Evolutionary conservation across 495 filamentous ascomycete genomes (phyloP).

Genomic region (Podospora australis): DNA sequence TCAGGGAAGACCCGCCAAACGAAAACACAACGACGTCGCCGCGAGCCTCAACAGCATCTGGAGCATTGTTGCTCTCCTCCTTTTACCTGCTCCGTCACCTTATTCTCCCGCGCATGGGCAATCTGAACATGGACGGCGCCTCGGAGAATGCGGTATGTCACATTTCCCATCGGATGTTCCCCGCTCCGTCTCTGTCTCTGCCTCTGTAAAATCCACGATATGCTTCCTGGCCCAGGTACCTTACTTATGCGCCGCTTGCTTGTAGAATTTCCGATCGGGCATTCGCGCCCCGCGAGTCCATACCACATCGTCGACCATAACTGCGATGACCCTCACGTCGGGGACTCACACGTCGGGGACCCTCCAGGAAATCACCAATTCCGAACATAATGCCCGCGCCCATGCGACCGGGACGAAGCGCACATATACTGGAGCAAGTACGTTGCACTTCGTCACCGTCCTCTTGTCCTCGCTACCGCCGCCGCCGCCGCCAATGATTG

Average conservation of each 20-base stretch:
- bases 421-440: constrained; percentile 28
- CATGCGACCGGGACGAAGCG: constrained; percentile 46
- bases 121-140: constrained; percentile 32
- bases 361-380: constrained; percentile 45
- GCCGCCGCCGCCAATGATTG: constrained; percentile 16
- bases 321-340: background rate
- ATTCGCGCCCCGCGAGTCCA: constrained; percentile 16
- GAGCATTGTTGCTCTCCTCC: constrained; percentile 30
- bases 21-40: constrained; percentile 25
- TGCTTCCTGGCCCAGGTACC: no score
- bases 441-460: background rate
- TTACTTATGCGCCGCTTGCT: constrained; percentile 3
- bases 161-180: no score
- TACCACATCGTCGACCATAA: constrained; percentile 2
- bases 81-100: constrained; percentile 25
- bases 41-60: constrained; percentile 16
- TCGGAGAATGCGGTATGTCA: constrained; percentile 38
- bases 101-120: constrained; percentile 23
- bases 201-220: no score
- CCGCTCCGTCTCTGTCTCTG: no score
- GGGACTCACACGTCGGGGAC: no score
- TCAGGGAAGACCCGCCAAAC: constrained; percentile 16
- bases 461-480: background rate
- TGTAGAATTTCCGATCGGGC: constrained; percentile 12
- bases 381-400: constrained; percentile 62